Percentiles rank a stretch among this genome's conserved stretches.
phyloP scores from a whole-genome alignment of 1,139 yeast species.

The Candida labiduridarum region DNA sequence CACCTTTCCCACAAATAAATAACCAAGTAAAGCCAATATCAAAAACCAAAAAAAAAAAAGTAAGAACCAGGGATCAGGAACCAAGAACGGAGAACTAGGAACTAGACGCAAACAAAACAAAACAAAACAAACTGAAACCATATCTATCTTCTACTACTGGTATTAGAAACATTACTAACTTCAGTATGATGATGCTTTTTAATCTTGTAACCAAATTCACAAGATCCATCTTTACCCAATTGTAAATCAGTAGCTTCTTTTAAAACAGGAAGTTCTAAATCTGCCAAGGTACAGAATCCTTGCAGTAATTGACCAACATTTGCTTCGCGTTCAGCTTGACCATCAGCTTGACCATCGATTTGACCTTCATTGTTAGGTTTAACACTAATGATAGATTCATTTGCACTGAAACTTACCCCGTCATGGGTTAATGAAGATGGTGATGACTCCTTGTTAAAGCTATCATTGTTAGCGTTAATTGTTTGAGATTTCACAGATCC shows the following conservation, averaged over 20 bases:
- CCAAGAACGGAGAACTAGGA: neutral
- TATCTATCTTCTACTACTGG: conserved; percentile 3
- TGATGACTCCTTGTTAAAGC: conserved; percentile 6
- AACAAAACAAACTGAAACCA: neutral
- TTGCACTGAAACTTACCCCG: neutral
- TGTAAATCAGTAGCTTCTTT: conserved; percentile 16
- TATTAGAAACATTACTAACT: conserved; percentile 32
- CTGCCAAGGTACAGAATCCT: conserved; percentile 11
- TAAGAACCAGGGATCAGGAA: neutral
- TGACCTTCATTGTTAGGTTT: neutral
- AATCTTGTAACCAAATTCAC: conserved; percentile 48
- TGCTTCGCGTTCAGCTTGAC: neutral
- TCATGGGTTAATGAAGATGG: conserved; percentile 15
- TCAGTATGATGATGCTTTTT: conserved; percentile 50
- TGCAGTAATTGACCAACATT: neutral
- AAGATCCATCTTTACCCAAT: conserved; percentile 34
- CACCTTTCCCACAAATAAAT: neutral
- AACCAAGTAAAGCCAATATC: neutral
- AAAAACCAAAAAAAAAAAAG: neutral
- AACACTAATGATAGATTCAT: conserved; percentile 5
- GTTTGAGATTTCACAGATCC: too few relatives aligned
- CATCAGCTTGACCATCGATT: neutral
- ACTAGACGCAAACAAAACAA: neutral
- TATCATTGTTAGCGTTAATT: neutral
- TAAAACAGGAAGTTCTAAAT: conserved; percentile 10